These are phyloP conservation scores for Amesomyces nigricolor DNA, from an alignment of 2,329 filamentous ascomycete species.

Conservation along the genomic window DNA sequence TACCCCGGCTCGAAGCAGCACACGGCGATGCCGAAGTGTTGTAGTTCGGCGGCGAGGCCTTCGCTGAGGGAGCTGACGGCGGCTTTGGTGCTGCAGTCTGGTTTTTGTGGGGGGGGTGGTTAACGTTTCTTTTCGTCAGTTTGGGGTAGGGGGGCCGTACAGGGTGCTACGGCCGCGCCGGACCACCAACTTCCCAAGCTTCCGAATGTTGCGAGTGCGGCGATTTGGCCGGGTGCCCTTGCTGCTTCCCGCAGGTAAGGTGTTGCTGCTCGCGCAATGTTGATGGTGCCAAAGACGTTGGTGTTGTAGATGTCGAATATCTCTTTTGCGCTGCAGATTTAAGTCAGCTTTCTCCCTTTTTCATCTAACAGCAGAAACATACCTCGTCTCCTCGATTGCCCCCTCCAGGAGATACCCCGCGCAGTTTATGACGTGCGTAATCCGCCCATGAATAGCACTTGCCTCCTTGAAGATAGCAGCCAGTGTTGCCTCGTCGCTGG, in stretches of 20 bases:
- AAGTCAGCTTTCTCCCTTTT: background rate
- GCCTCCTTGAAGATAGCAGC: constrained; percentile 14
- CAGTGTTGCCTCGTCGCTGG: constrained; percentile 21
- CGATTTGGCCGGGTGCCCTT: constrained; percentile 19
- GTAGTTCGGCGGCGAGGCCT: constrained; percentile 39
- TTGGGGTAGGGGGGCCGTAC: constrained; percentile 5
- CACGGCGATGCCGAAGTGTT: constrained; percentile 40
- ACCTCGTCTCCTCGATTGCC: constrained; percentile 29
- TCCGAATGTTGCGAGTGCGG: constrained; percentile 41
- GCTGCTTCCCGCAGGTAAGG: constrained; percentile 39
- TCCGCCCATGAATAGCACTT: constrained; percentile 20
- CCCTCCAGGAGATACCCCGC: constrained; percentile 30
- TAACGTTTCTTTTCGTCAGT: too few relatives aligned
- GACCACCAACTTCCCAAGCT: constrained; percentile 40
- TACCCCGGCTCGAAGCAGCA: constrained; percentile 36
- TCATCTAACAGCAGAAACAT: background rate
- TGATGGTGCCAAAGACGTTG: constrained; percentile 49
- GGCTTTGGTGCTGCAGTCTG: constrained; percentile 41
- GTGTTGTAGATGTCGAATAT: constrained; percentile 41
- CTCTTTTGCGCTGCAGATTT: constrained; percentile 29
- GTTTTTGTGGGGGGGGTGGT: background rate
- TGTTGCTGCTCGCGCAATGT: constrained; percentile 43
- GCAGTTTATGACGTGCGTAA: constrained; percentile 26
- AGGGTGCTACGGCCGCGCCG: constrained; percentile 31
- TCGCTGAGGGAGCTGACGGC: constrained; percentile 42